A percentile compares a stretch with the other conserved stretches of the same genome.
phyloP scores from a whole-genome alignment of 805 yeast species.

The Tetrapisispora arboricola region DNA sequence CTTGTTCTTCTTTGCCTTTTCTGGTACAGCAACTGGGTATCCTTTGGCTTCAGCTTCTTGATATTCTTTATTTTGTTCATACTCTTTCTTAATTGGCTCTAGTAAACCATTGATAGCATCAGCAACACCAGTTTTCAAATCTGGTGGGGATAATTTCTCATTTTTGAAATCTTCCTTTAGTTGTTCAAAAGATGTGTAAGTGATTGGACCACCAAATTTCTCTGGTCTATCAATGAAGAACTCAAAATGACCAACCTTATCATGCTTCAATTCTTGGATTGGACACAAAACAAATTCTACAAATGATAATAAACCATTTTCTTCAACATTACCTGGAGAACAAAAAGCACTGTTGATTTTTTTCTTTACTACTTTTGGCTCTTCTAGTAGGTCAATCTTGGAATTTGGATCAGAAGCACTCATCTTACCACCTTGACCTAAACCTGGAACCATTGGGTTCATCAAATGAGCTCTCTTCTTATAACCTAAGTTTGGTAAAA shows the following conservation, averaged over 20 bases:
- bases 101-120: constrained; percentile 72
- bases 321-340: constrained; percentile 87
- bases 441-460: constrained; percentile 99
- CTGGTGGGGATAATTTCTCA: constrained; percentile 81
- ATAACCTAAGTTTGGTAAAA: constrained; percentile 77
- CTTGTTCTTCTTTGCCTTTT: constrained; percentile 55
- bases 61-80: constrained; percentile 52
- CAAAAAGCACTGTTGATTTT: constrained; percentile 89
- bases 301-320: constrained; percentile 83
- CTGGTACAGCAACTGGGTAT: constrained; percentile 64
- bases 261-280: constrained; percentile 60
- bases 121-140: constrained; percentile 84
- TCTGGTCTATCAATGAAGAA: constrained; percentile 87
- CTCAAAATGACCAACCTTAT: constrained; percentile 46
- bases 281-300: constrained; percentile 79
- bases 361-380: constrained; percentile 78
- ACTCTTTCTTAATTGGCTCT: constrained; percentile 75
- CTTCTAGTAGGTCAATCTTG: constrained; percentile 86
- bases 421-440: constrained; percentile 96
- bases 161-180: constrained; percentile 63
- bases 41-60: constrained; percentile 68
- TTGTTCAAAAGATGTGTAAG: constrained; percentile 55
- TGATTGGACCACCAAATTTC: constrained; percentile 89
- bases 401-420: constrained; percentile 98
- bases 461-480: constrained; percentile 95